Evolutionary conservation across 805 yeast species (phyloP), one percentile per base, ranked within the genome.

Genomic region (Sugiyamaella mastotermitis): DNA sequence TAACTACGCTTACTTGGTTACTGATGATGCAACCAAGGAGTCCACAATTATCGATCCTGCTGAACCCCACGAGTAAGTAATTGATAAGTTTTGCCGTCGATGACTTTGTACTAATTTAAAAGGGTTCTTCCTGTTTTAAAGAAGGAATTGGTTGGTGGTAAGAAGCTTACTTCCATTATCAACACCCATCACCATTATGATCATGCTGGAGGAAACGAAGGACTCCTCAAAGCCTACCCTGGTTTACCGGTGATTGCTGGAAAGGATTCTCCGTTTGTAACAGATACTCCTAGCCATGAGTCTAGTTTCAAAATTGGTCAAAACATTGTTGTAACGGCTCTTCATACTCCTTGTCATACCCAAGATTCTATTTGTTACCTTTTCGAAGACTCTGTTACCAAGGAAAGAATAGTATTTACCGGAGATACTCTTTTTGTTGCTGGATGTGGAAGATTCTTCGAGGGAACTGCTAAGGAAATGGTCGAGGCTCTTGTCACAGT

Each of bases 341-440:
- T 90, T 27, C 90, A 90, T 61, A 92, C 99, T 0, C 98, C 99
- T 3, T 92, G 99, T 57, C 99, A 92, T 60, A 92, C 99, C 0
- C 92, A 83, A 61, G 99, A 92, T 61, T 85, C 95, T 3, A 83
- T 92, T 43, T 90, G 97, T 56, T 92, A 86, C 61, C 82, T 61
- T 51, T 86, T 74, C 0, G 65, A 66, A 33, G 97, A 90, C 56
- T 49, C 57, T n/a, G 56, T 59, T 24, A 75, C 87, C 1, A 71
- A 68, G 23, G 76, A 86, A 49, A 69, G 68, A 46, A 87, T 82
- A 3, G 87, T 92, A 1, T 86, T 92, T 63, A 85, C 97, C 0
- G 99, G 99, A 9, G 99, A 92, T 61, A 92, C 98, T 0, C 66
- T 92, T 30, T 92, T 92, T 63, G 83, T 75, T 31, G 84, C 90